Conservation (phyloP, 305 asterid genomes). For the Fraxinus ornus region DNA sequence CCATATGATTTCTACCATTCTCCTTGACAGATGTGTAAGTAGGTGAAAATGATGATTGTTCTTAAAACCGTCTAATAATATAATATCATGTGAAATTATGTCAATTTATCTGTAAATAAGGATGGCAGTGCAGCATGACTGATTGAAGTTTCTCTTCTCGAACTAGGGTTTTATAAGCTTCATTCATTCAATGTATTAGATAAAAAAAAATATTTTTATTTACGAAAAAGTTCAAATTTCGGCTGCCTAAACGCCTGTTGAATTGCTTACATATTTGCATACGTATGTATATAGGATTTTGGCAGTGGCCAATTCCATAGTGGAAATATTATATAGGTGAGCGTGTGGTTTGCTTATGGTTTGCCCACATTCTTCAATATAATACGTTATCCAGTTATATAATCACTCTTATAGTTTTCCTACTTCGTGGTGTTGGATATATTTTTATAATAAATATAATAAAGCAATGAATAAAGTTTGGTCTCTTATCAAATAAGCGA, state of each 20-base stretch:
- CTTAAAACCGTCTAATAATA: too few relatives aligned
- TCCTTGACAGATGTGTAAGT: too few relatives aligned
- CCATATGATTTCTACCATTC: too few relatives aligned
- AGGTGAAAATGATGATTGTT: too few relatives aligned
- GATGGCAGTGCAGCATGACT: too few relatives aligned
- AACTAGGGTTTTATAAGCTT: not conserved
- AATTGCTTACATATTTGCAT: not conserved
- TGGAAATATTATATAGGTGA: constrained; percentile 15
- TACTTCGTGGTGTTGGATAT: constrained; percentile 15
- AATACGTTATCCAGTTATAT: not conserved
- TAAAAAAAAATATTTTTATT: not conserved
- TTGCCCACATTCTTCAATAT: constrained; percentile 26
- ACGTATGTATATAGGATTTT: not conserved
- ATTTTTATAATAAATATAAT: not conserved
- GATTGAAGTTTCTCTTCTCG: not conserved
- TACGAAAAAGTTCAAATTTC: not conserved
- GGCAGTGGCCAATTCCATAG: not conserved
- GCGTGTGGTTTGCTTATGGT: constrained; percentile 34
- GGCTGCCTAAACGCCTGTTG: not conserved
- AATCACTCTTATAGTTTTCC: constrained; percentile 25
- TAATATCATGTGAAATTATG: too few relatives aligned
- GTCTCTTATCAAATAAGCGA: constrained; percentile 22
- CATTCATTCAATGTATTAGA: not conserved
- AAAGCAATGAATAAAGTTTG: not conserved
- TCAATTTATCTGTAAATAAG: too few relatives aligned